Evolutionary conservation across 257 asterid genomes (phyloP), one percentile per base, ranked within the genome.

Genomic region (Agastache rugosa): DNA sequence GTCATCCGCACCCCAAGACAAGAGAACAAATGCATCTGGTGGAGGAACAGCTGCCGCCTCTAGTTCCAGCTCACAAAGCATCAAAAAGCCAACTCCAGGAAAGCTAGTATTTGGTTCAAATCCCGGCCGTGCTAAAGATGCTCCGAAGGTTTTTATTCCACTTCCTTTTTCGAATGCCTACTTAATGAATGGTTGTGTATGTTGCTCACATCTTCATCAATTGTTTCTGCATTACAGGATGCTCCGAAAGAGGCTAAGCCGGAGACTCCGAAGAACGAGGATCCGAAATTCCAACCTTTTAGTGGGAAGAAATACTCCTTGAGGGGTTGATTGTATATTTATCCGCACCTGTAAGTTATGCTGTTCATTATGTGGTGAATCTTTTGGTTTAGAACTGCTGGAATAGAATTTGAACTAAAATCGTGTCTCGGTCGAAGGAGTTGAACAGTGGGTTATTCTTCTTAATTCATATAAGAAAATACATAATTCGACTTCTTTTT

Each of bases 81-180:
- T 88, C 51, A 87, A 71, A 72, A 90, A 89, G 44, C 98, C 93
- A 71, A 81, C 96, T 56, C 97, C 87, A 63, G 99, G 99, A 44
- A 95, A 95, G 85, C 97, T 95, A 5, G 97, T 95, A 15, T 95
- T 95, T 47, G 98, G 98, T 65, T 85, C 98, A 22, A 93, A 89
- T 74, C 76, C 79, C 41, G 86, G 73, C 71, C 96, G 88, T 10
- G 12, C 84, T 12, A 81, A 70, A 3, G 96, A 83, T 34, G 53
- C 88, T n/a, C 81, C 76, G 16, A 89, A 92, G 95, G 97, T 93
- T 39, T 39, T 22, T 17, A 22, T 71, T n/a, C 11, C 19, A 1
- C 41, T 35, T 23, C 35, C 66, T 60, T 27, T 54, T 4, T 9
- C 23, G 5, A 58, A 17, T 34, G 5, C 37, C 37, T 63, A 27